Evolutionary conservation across 208 protist genomes (phyloP), one percentile per base, ranked within the genome.

Genomic region (Trypanosoma cruzi): DNA sequence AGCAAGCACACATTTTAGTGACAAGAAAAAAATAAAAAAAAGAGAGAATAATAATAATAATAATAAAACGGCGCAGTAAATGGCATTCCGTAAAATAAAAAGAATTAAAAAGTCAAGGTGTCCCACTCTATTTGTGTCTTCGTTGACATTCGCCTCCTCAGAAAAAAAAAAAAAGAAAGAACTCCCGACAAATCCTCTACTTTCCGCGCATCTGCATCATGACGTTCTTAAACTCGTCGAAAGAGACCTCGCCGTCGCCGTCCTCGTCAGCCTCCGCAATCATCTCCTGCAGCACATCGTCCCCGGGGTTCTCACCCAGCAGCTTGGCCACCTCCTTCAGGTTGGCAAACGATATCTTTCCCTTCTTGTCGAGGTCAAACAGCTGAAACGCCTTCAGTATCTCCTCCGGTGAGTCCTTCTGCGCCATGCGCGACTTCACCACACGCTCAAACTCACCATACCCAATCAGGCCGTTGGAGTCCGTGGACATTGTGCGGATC

Each of bases 201-300:
- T 96, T 96, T 31, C 90, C 88, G 31, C 81, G 78, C 90, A 94
- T 96, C 79, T 93, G 88, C 48, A 92, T 84, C 90, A 96, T 96
- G 59, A 99, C 98, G 31, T 77, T 92, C 74, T 99, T 94, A 73
- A 99, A 99, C 54, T 99, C 98, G 37, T 98, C 88, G 68, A 98
- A 93, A 49, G 81, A 97, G 24, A 99, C 92, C 59, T 97, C 94
- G 37, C 97, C 97, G 80, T 99, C 97, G 46, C 97, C 92, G 77
- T 99, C 97, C 53, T 95, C 74, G 73, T 99, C 98, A 1, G 97
- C 97, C 71, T 98, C 96, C 10, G 96, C 87, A 59, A 99, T 99
- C 98, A 99, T 99, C 80, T 98, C 96, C 76, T 97, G 85, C 34
- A 99, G 79, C 37, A 99, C 98, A 10, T 99, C 98, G 58, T 99